A percentile compares a stretch with the other conserved stretches of the same genome.
Evolutionary conservation across 352 stramenopile genomes (phyloP).

Genomic region (Phytopythium litorale): DNA sequence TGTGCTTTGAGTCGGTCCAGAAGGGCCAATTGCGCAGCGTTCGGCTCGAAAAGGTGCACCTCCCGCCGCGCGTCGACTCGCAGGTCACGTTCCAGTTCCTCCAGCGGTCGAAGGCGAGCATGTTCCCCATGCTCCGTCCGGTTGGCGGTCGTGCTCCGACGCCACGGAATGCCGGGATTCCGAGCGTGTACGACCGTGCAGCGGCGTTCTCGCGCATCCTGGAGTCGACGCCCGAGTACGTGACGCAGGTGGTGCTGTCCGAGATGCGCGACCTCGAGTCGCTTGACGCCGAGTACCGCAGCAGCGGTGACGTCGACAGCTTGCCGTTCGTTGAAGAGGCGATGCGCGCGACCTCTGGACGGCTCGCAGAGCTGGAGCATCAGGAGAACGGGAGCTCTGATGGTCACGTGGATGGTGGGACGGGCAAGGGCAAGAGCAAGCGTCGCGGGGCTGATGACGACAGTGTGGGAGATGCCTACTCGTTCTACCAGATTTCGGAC

Average conservation of each 20-base stretch:
- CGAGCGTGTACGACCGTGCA: constrained; percentile 64
- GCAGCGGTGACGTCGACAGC: constrained; percentile 64
- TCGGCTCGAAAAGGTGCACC: constrained; percentile 47
- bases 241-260: constrained; percentile 47
- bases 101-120: constrained; percentile 61
- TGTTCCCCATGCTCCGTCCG: constrained; percentile 55
- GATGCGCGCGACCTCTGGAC: constrained; percentile 61
- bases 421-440: constrained; percentile 8
- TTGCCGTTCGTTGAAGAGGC: constrained; percentile 80
- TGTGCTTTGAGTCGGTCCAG: constrained; percentile 86
- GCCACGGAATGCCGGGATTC: constrained; percentile 36
- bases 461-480: constrained; percentile 46
- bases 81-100: constrained; percentile 71
- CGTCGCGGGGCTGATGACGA: not conserved
- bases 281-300: constrained; percentile 68
- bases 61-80: constrained; percentile 52
- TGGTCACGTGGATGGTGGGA: constrained; percentile 5
- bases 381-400: constrained; percentile 15
- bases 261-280: constrained; percentile 71
- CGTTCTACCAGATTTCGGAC: constrained; percentile 85
- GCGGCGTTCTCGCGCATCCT: constrained; percentile 71
- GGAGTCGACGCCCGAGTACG: constrained; percentile 62
- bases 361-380: constrained; percentile 37
- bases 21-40: constrained; percentile 79
- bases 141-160: not conserved